Conservation (phyloP, 2,329 filamentous ascomycete species). For the Diaporthe sp. region DNA sequence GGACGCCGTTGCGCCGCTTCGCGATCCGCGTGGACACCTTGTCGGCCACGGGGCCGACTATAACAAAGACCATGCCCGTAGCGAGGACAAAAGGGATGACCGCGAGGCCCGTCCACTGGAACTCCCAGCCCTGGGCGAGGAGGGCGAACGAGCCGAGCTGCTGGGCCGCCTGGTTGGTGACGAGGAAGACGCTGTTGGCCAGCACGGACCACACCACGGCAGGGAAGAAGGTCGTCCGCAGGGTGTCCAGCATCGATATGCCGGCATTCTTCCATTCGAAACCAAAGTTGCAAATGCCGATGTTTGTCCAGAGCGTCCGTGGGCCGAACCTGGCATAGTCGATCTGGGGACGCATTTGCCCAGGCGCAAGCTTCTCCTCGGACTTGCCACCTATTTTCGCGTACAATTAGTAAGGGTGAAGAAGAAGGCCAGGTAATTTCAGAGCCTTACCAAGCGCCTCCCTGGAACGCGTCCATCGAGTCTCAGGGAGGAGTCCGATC, state of each 20-base stretch:
- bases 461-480: constrained; percentile 44
- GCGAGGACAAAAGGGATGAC: constrained; percentile 41
- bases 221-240: constrained; percentile 47
- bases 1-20: constrained; percentile 40
- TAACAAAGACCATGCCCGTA: constrained; percentile 38
- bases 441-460: constrained; percentile 42
- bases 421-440: too few species aligned
- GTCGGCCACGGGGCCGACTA: constrained; percentile 45
- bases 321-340: constrained; percentile 41
- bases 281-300: constrained; percentile 45
- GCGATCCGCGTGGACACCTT: constrained; percentile 43
- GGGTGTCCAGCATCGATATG: constrained; percentile 41
- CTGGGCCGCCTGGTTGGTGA: constrained; percentile 42
- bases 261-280: constrained; percentile 42
- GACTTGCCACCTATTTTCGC: constrained; percentile 36
- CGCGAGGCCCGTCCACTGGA: constrained; percentile 43
- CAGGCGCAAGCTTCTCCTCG: constrained; percentile 40
- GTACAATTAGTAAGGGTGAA: neutral
- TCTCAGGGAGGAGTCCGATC: constrained; percentile 48
- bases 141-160: constrained; percentile 41
- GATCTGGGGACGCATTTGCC: constrained; percentile 42
- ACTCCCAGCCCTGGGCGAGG: constrained; percentile 44
- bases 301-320: constrained; percentile 44
- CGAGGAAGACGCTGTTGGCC: constrained; percentile 43
- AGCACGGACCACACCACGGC: constrained; percentile 47